phyloP scores from a whole-genome alignment of 169 alveolate species.

The Eimeria acervulina region DNA sequence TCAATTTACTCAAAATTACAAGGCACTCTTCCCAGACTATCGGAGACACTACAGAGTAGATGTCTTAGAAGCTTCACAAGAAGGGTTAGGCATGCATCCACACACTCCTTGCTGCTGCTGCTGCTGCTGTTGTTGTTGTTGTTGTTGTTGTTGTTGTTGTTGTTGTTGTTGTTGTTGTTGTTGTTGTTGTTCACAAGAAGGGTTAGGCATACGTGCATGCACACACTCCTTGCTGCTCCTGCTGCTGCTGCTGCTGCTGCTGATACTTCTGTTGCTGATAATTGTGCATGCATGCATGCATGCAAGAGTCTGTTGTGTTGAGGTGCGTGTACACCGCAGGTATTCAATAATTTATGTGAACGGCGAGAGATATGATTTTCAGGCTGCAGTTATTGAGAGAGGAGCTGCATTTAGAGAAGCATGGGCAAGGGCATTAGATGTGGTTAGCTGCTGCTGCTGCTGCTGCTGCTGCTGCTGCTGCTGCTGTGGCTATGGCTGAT shows the following conservation, averaged over 20 bases:
- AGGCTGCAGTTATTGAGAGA: constrained; percentile 76
- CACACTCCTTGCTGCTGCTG: too few relatives aligned
- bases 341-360: constrained; percentile 76
- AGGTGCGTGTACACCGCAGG: constrained; percentile 23
- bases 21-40: constrained; percentile 77
- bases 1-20: constrained; percentile 76
- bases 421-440: constrained; percentile 33
- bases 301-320: too few relatives aligned
- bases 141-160: background rate
- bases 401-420: constrained; percentile 70
- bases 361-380: constrained; percentile 83
- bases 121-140: background rate
- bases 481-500: too few relatives aligned
- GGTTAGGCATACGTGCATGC: background rate
- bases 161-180: background rate
- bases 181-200: background rate
- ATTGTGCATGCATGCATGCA: too few relatives aligned
- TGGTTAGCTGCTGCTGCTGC: constrained; percentile 4
- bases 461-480: too few relatives aligned
- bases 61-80: constrained; percentile 83
- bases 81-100: constrained; percentile 53
- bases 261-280: background rate
- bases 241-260: too few relatives aligned
- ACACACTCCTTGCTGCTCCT: too few relatives aligned
- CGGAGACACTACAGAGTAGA: constrained; percentile 78